Evolutionary conservation across 768 basidiomycete genomes (phyloP).

Genomic region (Lentinula raphanica): DNA sequence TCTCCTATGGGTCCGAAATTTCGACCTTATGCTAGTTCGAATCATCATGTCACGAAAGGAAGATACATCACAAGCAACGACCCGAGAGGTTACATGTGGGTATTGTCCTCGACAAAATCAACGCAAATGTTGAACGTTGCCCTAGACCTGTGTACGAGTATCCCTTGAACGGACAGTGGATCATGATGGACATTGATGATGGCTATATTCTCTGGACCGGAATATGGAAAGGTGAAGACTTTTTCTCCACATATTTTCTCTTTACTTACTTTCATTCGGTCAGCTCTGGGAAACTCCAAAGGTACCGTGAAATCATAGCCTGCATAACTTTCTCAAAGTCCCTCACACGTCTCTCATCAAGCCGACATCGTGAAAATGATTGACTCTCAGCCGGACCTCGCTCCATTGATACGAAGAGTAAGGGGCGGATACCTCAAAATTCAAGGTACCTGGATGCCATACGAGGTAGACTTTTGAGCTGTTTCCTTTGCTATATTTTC

Average conservation of each 20-base stretch:
- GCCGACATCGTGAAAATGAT: slow-evolving; percentile 93
- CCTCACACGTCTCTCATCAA: slow-evolving; percentile 22
- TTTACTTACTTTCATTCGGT: slow-evolving; percentile 4
- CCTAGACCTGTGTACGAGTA: slow-evolving; percentile 82
- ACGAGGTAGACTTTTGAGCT: slow-evolving; percentile 53
- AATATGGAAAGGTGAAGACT: slow-evolving; percentile 79
- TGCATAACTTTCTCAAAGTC: neutral
- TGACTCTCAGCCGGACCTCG: slow-evolving; percentile 85
- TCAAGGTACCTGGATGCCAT: slow-evolving; percentile 93
- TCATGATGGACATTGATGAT: slow-evolving; percentile 95
- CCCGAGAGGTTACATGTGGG: slow-evolving; percentile 83
- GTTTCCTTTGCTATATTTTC: neutral
- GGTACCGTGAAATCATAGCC: slow-evolving; percentile 35
- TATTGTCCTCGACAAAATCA: neutral
- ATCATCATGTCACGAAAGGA: slow-evolving; percentile 79
- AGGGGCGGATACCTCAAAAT: slow-evolving; percentile 88
- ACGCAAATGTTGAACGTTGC: neutral
- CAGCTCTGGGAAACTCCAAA: slow-evolving; percentile 87
- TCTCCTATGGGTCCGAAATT: slow-evolving; percentile 38
- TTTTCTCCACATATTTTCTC: neutral
- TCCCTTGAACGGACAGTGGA: slow-evolving; percentile 85
- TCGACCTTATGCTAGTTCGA: slow-evolving; percentile 68
- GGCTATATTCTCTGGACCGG: slow-evolving; percentile 91
- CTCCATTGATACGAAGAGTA: slow-evolving; percentile 75
- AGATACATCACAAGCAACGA: slow-evolving; percentile 89